Evolutionary conservation across 768 basidiomycete species (phyloP).

Genomic region (Auricularia sp.): DNA sequence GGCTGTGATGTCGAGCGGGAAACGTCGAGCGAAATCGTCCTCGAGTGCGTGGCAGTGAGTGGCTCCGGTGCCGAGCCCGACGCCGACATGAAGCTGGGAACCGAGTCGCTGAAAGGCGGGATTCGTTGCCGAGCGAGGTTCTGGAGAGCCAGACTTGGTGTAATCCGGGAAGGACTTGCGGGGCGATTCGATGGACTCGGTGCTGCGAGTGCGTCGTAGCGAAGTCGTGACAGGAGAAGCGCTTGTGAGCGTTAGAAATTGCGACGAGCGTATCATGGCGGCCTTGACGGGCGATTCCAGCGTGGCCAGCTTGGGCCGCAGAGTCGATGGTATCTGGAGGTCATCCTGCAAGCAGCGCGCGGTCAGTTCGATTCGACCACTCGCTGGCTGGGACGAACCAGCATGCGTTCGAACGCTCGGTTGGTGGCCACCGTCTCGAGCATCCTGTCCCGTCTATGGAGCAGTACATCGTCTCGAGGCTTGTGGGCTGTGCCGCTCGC

Average conservation of each 20-base stretch:
- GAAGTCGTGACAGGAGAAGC: constrained; percentile 42
- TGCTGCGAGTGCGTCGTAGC: constrained; percentile 62
- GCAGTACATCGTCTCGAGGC: not conserved
- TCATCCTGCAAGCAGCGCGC: constrained; percentile 49
- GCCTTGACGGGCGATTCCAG: constrained; percentile 85
- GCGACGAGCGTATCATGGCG: constrained; percentile 83
- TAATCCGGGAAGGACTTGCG: constrained; percentile 14
- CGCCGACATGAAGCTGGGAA: not conserved
- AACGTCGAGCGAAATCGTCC: constrained; percentile 55
- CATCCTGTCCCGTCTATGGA: not conserved
- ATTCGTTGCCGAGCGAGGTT: not conserved
- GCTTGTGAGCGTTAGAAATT: constrained; percentile 31
- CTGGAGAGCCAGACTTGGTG: not conserved
- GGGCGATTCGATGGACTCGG: constrained; percentile 56
- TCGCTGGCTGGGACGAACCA: constrained; percentile 38
- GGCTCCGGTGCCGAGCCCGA: not conserved
- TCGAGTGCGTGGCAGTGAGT: constrained; percentile 26
- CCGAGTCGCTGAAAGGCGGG: not conserved
- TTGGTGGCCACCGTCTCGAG: constrained; percentile 36
- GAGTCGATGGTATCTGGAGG: constrained; percentile 70
- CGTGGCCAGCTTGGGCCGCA: constrained; percentile 66
- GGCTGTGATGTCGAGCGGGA: constrained; percentile 39
- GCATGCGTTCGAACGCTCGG: constrained; percentile 68
- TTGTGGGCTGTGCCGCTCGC: not conserved
- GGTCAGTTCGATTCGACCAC: not conserved